Base-by-base conservation (phyloP, 768 basidiomycete species). In the Nidularia sp. region DNA sequence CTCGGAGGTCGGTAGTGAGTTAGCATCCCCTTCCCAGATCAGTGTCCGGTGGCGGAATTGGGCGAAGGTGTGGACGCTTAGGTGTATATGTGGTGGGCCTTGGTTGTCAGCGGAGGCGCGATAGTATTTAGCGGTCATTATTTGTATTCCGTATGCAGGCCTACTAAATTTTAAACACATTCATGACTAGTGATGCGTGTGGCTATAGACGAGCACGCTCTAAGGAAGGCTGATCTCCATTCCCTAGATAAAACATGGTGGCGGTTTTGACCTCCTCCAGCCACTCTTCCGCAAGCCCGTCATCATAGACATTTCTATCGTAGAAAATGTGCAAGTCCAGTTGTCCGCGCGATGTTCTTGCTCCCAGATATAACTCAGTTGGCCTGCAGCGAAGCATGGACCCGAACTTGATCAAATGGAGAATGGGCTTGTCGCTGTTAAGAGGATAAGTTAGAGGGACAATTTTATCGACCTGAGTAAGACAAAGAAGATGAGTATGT, bases 1-100 rank as follows among this genome's bases (percentile, higher is more conserved):
- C 55, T 82, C 85, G 1, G 73, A 82, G 53, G 57, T 78, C 5
- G 69, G 66, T 9, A 66, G 65, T 13, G 69, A 65, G 36, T 48
- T 41, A 12, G 29, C 60, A 64, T 48, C 60, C 45, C 43, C 47
- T 54, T 47, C 58, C 65, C 22, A 62, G 66, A 55, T 64, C n/a
- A 68, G 65, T 44, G 55, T 54, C 29, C 76, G 70, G 48, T 74
- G 89, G 88, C 72, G 66, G 47, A 68, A 74, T 15, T 92, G 87
- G 86, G 83, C 86, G 66, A 80, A 68, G 55, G 73, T 71, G 57
- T 90, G 83, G 84, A 64, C 63, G 33, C 63, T 60, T 22, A 74
- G 74, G 25, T 92, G 89, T 64, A 72, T 90, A 15, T 92, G 89
- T 67, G 86, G 86, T 29, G 89, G 89, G 7, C 59, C 66, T 7